Conservation (phyloP, 75 land plant species). For the Pinus taeda region DNA sequence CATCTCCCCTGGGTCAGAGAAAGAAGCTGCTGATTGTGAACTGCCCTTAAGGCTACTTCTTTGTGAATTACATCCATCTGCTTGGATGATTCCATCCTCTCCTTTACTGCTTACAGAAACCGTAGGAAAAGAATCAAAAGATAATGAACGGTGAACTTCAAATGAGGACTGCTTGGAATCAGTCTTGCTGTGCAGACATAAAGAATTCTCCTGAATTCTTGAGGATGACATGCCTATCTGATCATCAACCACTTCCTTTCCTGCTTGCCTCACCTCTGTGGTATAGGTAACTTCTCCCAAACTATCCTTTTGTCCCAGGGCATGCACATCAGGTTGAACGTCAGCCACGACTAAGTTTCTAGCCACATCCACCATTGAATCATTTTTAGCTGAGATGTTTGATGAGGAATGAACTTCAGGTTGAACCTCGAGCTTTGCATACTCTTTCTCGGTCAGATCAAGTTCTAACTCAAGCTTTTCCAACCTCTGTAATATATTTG, state of each 20-base stretch:
- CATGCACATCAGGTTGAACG: not conserved
- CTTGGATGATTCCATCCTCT: not conserved
- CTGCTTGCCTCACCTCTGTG: not conserved
- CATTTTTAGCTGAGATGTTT: not conserved
- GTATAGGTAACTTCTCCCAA: not conserved
- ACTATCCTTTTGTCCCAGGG: slow-evolving; percentile 2
- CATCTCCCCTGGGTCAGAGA: slow-evolving; percentile 1
- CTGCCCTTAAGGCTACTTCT: not conserved
- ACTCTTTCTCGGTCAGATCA: slow-evolving; percentile 40
- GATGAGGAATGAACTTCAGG: not conserved
- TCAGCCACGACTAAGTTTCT: slow-evolving; percentile 5
- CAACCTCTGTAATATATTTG: slow-evolving; percentile 23
- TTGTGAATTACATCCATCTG: not conserved
- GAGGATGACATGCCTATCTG: not conserved
- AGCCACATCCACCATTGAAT: not conserved
- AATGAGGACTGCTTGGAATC: slow-evolving; percentile 1
- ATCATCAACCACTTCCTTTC: slow-evolving; percentile 1
- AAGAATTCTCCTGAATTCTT: not conserved
- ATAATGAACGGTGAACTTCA: not conserved
- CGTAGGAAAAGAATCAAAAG: not conserved
- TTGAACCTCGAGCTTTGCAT: slow-evolving; percentile 21
- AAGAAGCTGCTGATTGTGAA: slow-evolving; percentile 1
- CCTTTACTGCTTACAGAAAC: not conserved
- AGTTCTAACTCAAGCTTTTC: slow-evolving; percentile 50
- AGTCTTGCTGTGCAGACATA: not conserved